Evolutionary conservation across 768 basidiomycete genomes (phyloP).

Genomic region (Kwoniella heveanensis): DNA sequence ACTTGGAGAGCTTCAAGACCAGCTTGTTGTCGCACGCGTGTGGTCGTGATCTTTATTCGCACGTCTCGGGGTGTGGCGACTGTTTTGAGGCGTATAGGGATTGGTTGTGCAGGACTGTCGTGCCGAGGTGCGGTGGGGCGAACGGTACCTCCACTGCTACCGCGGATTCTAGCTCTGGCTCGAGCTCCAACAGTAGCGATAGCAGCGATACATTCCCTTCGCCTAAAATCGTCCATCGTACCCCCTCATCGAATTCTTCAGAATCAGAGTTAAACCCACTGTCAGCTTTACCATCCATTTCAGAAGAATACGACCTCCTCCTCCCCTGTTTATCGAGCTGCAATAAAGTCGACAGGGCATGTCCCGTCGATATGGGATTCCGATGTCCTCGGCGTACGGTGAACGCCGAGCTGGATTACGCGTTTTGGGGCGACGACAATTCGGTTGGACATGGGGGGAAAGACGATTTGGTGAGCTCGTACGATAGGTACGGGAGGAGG

Average conservation of each 20-base stretch:
- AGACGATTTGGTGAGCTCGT: conserved; percentile 17
- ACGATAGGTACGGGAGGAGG: conserved; percentile 45
- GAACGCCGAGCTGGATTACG: conserved; percentile 49
- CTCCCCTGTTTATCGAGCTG: conserved; percentile 53
- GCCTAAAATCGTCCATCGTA: conserved; percentile 29
- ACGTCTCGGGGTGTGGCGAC: conserved; percentile 52
- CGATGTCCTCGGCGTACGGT: conserved; percentile 44
- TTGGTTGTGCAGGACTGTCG: conserved; percentile 51
- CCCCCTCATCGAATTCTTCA: background rate
- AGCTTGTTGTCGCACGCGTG: conserved; percentile 52
- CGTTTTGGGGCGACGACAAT: conserved; percentile 41
- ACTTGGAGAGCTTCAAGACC: conserved; percentile 49
- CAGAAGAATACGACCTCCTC: conserved; percentile 50
- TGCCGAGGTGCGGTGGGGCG: conserved; percentile 46
- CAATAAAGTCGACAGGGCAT: conserved; percentile 49
- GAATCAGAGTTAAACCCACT: conserved; percentile 15
- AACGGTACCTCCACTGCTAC: background rate
- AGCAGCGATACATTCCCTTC: conserved; percentile 1
- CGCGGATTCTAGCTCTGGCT: background rate
- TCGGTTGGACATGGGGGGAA: conserved; percentile 38
- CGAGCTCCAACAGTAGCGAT: background rate
- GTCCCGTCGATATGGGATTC: conserved; percentile 55
- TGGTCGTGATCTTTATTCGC: conserved; percentile 54
- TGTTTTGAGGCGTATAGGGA: conserved; percentile 53
- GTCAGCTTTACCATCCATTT: background rate